Percentiles rank a stretch among this genome's conserved stretches.
phyloP scores from a whole-genome alignment of 176 grass and related monocot genomes.

The Hsuehochloa calcarea region DNA sequence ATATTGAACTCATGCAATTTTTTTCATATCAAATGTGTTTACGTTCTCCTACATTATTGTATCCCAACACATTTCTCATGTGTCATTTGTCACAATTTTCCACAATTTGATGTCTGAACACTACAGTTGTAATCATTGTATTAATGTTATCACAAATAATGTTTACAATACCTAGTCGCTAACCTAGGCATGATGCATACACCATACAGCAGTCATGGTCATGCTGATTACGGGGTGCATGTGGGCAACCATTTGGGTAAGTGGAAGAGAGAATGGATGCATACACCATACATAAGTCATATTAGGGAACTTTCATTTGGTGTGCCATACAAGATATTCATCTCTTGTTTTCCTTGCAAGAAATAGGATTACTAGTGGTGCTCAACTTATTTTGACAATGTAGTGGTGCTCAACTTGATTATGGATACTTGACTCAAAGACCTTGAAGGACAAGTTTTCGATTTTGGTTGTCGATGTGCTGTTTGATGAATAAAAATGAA shows the following conservation, averaged over 20 bases:
- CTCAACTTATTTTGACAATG: background rate
- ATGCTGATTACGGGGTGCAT: background rate
- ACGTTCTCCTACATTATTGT: background rate
- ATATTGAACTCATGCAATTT: background rate
- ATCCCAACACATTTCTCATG: background rate
- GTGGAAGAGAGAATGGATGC: background rate
- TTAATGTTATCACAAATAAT: background rate
- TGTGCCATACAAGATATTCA: background rate
- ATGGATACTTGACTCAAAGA: background rate
- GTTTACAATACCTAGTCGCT: background rate
- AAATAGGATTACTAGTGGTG: background rate
- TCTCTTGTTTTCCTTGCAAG: background rate
- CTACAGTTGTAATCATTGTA: background rate
- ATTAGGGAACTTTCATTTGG: background rate
- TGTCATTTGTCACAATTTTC: background rate
- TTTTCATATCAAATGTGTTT: background rate
- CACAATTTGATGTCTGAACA: background rate
- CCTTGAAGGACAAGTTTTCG: background rate
- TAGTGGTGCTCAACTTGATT: background rate
- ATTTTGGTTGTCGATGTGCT: background rate
- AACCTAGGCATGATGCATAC: background rate
- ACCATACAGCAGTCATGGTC: background rate
- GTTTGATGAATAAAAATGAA: background rate
- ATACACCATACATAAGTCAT: too few species aligned
- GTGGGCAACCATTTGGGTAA: background rate